These are phyloP conservation scores for Phaffia australis DNA, from an alignment of 768 basidiomycete genomes.

Conservation along the genomic window DNA sequence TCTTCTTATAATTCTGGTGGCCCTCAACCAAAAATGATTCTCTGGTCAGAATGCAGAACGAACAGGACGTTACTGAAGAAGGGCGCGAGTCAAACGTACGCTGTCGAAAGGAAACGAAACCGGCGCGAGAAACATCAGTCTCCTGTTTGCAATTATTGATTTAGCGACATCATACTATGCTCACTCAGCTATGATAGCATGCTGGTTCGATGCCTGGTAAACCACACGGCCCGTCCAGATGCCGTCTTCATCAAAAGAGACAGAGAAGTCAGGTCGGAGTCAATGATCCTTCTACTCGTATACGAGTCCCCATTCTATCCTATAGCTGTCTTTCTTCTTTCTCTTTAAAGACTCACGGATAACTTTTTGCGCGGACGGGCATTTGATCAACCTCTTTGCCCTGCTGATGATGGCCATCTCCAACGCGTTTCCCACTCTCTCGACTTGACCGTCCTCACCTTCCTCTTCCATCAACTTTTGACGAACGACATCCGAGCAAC, in stretches of 20 bases:
- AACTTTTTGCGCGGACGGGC: slow-evolving; percentile 77
- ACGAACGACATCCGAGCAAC: slow-evolving; percentile 43
- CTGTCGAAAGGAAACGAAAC: too few relatives aligned
- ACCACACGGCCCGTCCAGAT: slow-evolving; percentile 23
- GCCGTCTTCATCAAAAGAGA: not conserved
- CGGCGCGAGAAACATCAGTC: not conserved
- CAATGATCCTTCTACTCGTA: not conserved
- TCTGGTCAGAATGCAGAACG: not conserved
- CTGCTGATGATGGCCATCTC: slow-evolving; percentile 76
- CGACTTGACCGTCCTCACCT: slow-evolving; percentile 46
- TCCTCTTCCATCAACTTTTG: slow-evolving; percentile 50
- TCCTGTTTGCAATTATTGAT: too few relatives aligned
- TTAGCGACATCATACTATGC: not conserved
- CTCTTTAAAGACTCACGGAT: slow-evolving; percentile 45
- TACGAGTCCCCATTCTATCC: too few relatives aligned
- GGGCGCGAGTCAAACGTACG: slow-evolving; percentile 22
- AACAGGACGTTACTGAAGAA: slow-evolving; percentile 30
- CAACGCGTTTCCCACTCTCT: slow-evolving; percentile 78
- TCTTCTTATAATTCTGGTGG: slow-evolving; percentile 65
- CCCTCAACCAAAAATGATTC: slow-evolving; percentile 1
- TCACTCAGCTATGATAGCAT: slow-evolving; percentile 63
- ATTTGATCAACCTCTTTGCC: slow-evolving; percentile 81
- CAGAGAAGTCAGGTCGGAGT: not conserved
- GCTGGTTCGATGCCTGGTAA: slow-evolving; percentile 21
- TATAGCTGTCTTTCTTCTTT: not conserved